phyloP scores from a whole-genome alignment of 2,329 filamentous ascomycete genomes.

The Colletotrichum tanaceti region DNA sequence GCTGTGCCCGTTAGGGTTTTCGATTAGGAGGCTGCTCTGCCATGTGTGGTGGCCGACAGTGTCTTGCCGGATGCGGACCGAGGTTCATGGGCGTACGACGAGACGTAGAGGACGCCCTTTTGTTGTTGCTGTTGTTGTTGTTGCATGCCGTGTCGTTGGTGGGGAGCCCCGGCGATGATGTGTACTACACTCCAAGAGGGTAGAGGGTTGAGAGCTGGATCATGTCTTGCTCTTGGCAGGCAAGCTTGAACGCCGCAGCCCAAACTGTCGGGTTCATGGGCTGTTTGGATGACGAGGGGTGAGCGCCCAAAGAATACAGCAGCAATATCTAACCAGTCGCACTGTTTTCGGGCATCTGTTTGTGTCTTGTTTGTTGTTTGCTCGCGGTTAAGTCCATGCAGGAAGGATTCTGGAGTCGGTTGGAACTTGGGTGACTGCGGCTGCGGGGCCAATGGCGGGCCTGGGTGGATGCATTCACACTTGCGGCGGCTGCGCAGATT shows the following conservation, averaged over 20 bases:
- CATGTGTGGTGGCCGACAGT: conserved; percentile 32
- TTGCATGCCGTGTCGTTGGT: conserved; percentile 5
- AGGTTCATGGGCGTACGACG: conserved; percentile 1
- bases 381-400: conserved; percentile 10
- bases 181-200: conserved; percentile 9
- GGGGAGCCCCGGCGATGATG: conserved; percentile 14
- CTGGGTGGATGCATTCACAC: conserved; percentile 11
- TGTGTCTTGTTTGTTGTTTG: conserved; percentile 1
- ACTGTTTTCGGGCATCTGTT: conserved; percentile 29
- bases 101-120: conserved; percentile 15
- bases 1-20: conserved; percentile 35
- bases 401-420: conserved; percentile 5
- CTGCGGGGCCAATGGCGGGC: conserved; percentile 26
- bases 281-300: conserved; percentile 27
- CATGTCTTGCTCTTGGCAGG: conserved; percentile 30
- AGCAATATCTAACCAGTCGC: not conserved
- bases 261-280: conserved; percentile 29
- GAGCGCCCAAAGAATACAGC: conserved; percentile 21
- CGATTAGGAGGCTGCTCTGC: conserved; percentile 36
- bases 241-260: conserved; percentile 26
- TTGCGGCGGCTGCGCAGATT: conserved; percentile 36
- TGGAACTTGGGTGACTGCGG: conserved; percentile 24
- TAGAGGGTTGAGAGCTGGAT: not conserved
- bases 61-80: conserved; percentile 36
- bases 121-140: conserved; percentile 21